Base-by-base conservation (phyloP, 78 protist species). In the Monosiga brevicollis region DNA sequence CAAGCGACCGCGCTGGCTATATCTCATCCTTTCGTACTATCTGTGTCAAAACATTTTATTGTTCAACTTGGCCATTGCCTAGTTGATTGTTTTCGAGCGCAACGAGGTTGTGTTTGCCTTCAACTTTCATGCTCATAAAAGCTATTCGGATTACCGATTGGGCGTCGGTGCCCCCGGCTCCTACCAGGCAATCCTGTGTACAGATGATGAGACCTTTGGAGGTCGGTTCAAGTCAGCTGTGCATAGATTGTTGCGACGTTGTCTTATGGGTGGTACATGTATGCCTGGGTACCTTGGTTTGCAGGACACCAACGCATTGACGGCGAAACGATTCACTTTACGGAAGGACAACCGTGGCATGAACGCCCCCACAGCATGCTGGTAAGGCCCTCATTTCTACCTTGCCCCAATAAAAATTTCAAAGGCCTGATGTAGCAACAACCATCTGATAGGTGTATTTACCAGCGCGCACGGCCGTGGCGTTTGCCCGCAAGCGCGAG, bases 61-160 rank as follows among this genome's bases (percentile, higher is more conserved):
- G n/a, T n/a, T n/a, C n/a, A n/a, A n/a, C n/a, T n/a, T n/a, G n/a
- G n/a, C n/a, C n/a, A 34, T n/a, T n/a, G n/a, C n/a, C n/a, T n/a
- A n/a, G n/a, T n/a, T 94, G 23, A 88, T 94, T 39, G 93, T 83
- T 0, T 92, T 73, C 49, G 97, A 94, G 83, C 80, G 95, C n/a
- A 90, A 88, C 10, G 82, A 78, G 29, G 83, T 90, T 1, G 54
- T 94, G 72, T 90, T 92, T 37, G 82, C 87, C 25, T 91, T 92
- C 91, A 94, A 94, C 80, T 92, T 94, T 88, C 97, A 94, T 54
- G 82, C 89, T 38, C 29, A 73, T 0, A 80, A 88, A 80, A 79
- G 88, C 42, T 91, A 86, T 79, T 29, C 84, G 11, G 93, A 91
- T 83, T 93, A 92, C 80, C 82, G 91, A 24, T 39, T 94, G 55